Evolutionary conservation across 73 alveolate species (phyloP).

Genomic region (Paramecium caudatum): DNA sequence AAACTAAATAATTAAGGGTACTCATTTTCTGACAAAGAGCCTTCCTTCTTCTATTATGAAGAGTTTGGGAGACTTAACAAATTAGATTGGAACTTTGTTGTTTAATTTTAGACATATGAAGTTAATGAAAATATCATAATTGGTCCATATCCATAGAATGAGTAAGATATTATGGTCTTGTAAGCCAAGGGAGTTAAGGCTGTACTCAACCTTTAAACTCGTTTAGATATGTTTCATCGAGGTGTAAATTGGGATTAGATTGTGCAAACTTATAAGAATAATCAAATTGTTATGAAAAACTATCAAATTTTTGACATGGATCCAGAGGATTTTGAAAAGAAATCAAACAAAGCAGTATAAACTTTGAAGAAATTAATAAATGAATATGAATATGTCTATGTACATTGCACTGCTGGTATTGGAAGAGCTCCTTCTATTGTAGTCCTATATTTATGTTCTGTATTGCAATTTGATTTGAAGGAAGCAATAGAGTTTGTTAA

Average conservation of each 20-base stretch:
- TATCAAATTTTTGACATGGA: slow-evolving; percentile 55
- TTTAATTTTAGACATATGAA: background rate
- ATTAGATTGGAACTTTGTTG: slow-evolving; percentile 48
- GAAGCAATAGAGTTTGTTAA: slow-evolving; percentile 54
- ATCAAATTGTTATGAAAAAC: slow-evolving; percentile 11
- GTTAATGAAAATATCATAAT: slow-evolving; percentile 22
- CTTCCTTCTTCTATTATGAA: slow-evolving; percentile 30
- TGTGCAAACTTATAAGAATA: background rate
- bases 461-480: background rate
- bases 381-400: slow-evolving; percentile 80
- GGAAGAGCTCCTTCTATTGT: slow-evolving; percentile 87
- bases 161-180: slow-evolving; percentile 28
- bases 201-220: slow-evolving; percentile 34
- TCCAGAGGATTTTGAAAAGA: slow-evolving; percentile 50
- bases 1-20: slow-evolving; percentile 8
- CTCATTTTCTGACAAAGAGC: slow-evolving; percentile 24
- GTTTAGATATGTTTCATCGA: slow-evolving; percentile 58
- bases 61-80: slow-evolving; percentile 34
- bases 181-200: slow-evolving; percentile 33
- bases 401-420: slow-evolving; percentile 90
- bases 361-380: slow-evolving; percentile 3
- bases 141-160: slow-evolving; percentile 64
- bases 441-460: slow-evolving; percentile 77
- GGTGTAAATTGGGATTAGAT: slow-evolving; percentile 53
- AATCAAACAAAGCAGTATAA: background rate